Evolutionary conservation across 2,329 filamentous ascomycete genomes (phyloP).

Genomic region (Verticillium dahliae): DNA sequence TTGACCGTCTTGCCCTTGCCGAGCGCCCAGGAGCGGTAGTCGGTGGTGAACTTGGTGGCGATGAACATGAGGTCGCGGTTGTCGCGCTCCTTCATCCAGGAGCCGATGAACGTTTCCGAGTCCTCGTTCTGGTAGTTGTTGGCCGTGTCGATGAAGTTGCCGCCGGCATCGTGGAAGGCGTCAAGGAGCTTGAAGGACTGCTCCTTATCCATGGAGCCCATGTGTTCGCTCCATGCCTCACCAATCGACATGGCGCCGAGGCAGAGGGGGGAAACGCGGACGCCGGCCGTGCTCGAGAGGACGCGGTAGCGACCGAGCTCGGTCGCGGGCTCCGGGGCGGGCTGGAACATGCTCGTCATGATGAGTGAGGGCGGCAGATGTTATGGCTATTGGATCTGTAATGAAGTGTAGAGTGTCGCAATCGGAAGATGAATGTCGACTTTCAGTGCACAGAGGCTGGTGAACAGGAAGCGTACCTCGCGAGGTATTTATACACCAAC

Average conservation of each 20-base stretch:
- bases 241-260: constrained; percentile 50
- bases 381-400: background rate
- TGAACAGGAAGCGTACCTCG: too few relatives aligned
- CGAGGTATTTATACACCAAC: too few relatives aligned
- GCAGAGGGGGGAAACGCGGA: constrained; percentile 45
- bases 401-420: background rate
- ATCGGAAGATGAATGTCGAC: background rate
- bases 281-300: constrained; percentile 39
- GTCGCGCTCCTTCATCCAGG: constrained; percentile 44
- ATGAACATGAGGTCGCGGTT: constrained; percentile 48
- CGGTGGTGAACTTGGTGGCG: constrained; percentile 49
- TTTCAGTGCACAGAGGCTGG: too few relatives aligned
- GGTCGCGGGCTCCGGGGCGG: constrained; percentile 32
- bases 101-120: constrained; percentile 50
- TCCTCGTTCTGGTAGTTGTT: constrained; percentile 53
- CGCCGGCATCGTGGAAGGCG: constrained; percentile 47
- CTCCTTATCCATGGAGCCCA: constrained; percentile 50
- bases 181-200: constrained; percentile 51
- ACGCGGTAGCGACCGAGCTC: constrained; percentile 46
- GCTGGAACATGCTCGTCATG: background rate
- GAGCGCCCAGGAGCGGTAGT: constrained; percentile 31
- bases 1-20: constrained; percentile 33
- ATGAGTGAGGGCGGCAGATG: background rate
- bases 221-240: constrained; percentile 31
- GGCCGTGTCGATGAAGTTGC: constrained; percentile 64